These are phyloP conservation scores for Chrysanthemum makinoi DNA, from an alignment of 129 eudicot genomes.

Conservation along the genomic window DNA sequence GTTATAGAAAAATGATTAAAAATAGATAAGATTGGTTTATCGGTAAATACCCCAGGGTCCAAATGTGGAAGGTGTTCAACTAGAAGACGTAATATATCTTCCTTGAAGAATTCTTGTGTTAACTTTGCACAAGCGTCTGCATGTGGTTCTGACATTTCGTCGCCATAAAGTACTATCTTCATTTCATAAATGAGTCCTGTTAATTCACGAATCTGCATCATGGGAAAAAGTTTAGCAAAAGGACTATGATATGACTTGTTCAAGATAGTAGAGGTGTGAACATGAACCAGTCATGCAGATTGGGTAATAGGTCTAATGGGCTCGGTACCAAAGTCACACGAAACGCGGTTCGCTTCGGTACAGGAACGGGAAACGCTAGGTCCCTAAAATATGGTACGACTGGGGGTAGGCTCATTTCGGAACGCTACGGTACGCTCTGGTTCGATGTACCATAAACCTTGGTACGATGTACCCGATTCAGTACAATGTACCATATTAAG, in stretches of 20 bases:
- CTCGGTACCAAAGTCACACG: too few species aligned
- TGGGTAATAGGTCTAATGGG: neutral
- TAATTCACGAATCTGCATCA: conserved; percentile 41
- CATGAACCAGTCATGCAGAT: neutral
- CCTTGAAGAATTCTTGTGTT: conserved; percentile 52
- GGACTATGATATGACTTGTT: neutral
- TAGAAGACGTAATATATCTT: conserved; percentile 45
- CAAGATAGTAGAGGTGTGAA: neutral
- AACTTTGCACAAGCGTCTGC: conserved; percentile 48
- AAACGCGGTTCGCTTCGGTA: too few species aligned
- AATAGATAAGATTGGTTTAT: neutral
- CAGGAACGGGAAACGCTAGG: too few species aligned
- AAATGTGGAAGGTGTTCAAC: conserved; percentile 40
- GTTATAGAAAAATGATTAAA: neutral
- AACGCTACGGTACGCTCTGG: too few species aligned
- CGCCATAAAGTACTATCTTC: conserved; percentile 53
- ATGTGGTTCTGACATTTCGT: conserved; percentile 44
- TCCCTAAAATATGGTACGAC: too few species aligned
- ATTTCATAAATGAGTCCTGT: conserved; percentile 46
- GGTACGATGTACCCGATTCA: too few species aligned
- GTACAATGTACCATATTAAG: too few species aligned
- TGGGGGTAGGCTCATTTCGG: too few species aligned
- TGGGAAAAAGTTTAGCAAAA: conserved; percentile 14
- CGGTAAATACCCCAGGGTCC: conserved; percentile 43
- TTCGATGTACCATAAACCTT: too few species aligned